These are phyloP conservation scores for Phycomyces blakesleeanus DNA, from an alignment of 192 early-diverging fungal genomes.

Conservation along the genomic window DNA sequence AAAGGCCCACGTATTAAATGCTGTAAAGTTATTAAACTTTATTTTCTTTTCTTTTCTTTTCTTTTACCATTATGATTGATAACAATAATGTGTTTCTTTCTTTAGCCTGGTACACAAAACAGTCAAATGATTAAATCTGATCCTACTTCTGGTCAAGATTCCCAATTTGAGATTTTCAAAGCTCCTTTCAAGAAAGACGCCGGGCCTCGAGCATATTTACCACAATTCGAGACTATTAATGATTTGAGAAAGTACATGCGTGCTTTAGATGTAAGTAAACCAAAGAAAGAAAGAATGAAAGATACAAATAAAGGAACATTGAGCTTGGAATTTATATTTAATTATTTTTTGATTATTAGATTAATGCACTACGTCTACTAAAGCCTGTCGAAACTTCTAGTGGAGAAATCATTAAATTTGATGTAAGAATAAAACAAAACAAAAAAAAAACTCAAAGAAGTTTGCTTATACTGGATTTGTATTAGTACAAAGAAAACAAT, in stretches of 20 bases:
- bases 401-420: constrained; percentile 1
- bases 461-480: background rate
- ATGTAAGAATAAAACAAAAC: background rate
- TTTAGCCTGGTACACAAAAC: background rate
- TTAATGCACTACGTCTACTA: background rate
- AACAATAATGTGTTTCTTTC: background rate
- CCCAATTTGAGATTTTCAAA: background rate
- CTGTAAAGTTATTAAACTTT: too few relatives aligned
- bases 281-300: background rate
- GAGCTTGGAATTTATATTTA: background rate
- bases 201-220: constrained; percentile 2
- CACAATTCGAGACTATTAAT: constrained; percentile 7
- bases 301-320: too few relatives aligned
- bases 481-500: constrained; percentile 28
- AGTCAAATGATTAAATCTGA: background rate
- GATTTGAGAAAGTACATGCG: constrained; percentile 34
- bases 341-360: constrained; percentile 3
- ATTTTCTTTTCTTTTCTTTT: too few relatives aligned
- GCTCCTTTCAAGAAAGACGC: constrained; percentile 7
- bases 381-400: background rate
- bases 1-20: background rate
- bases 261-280: constrained; percentile 19
- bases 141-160: background rate
- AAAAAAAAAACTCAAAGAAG: background rate
- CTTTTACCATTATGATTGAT: too few relatives aligned